Percentiles rank a stretch among this genome's conserved stretches.
Evolutionary conservation across 176 grass and related monocot genomes (phyloP).

Genomic region (Saccharum officinarum): DNA sequence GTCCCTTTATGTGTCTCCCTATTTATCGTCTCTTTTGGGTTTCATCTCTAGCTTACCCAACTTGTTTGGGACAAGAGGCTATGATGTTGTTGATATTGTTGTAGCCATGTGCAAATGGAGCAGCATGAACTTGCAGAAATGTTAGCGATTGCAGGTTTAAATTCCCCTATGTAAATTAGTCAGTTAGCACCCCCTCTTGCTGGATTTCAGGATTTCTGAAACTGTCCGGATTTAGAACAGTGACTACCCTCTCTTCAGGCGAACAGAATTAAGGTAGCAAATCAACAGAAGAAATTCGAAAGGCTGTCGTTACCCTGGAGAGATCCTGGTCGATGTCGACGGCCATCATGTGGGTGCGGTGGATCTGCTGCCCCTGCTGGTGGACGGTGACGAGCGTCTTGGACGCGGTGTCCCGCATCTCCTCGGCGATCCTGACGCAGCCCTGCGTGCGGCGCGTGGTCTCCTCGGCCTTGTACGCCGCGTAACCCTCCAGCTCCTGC

Average conservation of each 20-base stretch:
- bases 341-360: slow-evolving; percentile 66
- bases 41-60: no score
- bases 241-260: not conserved
- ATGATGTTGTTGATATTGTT: no score
- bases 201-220: not conserved
- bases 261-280: not conserved
- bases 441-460: slow-evolving; percentile 62
- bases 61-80: no score
- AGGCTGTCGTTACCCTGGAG: slow-evolving; percentile 52
- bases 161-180: not conserved
- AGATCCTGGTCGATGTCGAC: slow-evolving; percentile 91
- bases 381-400: slow-evolving; percentile 82
- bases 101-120: no score
- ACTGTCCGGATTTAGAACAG: not conserved
- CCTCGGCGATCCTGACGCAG: slow-evolving; percentile 74
- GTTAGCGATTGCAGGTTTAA: not conserved
- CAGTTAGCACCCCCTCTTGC: not conserved
- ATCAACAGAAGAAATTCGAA: not conserved
- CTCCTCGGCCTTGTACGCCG: slow-evolving; percentile 75
- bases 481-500: slow-evolving; percentile 73
- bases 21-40: no score
- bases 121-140: not conserved
- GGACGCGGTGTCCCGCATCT: slow-evolving; percentile 75
- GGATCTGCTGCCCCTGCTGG: slow-evolving; percentile 88
- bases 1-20: no score